Percentiles rank a stretch among this genome's conserved stretches.
These are phyloP conservation scores for Ceriops tagal DNA, from an alignment of 345 rosid species.

Conservation along the genomic window DNA sequence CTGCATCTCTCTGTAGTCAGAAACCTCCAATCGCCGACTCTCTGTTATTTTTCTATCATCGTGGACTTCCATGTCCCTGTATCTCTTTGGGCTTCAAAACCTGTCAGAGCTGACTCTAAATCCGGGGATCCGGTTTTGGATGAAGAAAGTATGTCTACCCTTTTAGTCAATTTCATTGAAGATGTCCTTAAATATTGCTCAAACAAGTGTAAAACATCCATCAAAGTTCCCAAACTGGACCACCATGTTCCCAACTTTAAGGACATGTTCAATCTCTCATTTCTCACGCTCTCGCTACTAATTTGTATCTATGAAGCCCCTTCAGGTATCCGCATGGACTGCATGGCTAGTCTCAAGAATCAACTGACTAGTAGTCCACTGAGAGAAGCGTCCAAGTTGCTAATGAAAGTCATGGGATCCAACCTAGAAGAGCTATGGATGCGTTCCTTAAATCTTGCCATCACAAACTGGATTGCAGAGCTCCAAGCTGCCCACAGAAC, in stretches of 20 bases:
- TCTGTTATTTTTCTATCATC: conserved; percentile 46
- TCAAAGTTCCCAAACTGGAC: conserved; percentile 41
- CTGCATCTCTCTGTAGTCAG: conserved; percentile 44
- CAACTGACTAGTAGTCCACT: conserved; percentile 38
- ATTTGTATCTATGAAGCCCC: conserved; percentile 86
- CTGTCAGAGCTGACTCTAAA: conserved; percentile 36
- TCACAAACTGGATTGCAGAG: conserved; percentile 77
- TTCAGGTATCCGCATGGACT: conserved; percentile 45
- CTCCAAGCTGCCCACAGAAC: conserved; percentile 25
- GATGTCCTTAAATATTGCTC: conserved; percentile 55
- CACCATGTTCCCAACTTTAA: conserved; percentile 31
- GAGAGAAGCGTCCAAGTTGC: conserved; percentile 54
- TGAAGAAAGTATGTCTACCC: conserved; percentile 37
- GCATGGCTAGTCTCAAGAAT: conserved; percentile 52
- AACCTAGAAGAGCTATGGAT: conserved; percentile 89
- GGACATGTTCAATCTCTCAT: conserved; percentile 60
- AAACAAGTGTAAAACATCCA: conserved; percentile 25
- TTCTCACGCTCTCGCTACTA: conserved; percentile 57
- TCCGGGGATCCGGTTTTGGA: conserved; percentile 30
- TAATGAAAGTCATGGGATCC: conserved; percentile 64
- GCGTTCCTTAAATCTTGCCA: conserved; percentile 75
- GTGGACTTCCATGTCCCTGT: conserved; percentile 44
- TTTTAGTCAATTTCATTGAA: conserved; percentile 53
- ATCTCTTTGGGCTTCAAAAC: conserved; percentile 68
- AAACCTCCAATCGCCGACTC: conserved; percentile 28